These are phyloP conservation scores for Linnemannia schmuckeri DNA, from an alignment of 192 early-diverging fungal genomes.

Conservation along the genomic window DNA sequence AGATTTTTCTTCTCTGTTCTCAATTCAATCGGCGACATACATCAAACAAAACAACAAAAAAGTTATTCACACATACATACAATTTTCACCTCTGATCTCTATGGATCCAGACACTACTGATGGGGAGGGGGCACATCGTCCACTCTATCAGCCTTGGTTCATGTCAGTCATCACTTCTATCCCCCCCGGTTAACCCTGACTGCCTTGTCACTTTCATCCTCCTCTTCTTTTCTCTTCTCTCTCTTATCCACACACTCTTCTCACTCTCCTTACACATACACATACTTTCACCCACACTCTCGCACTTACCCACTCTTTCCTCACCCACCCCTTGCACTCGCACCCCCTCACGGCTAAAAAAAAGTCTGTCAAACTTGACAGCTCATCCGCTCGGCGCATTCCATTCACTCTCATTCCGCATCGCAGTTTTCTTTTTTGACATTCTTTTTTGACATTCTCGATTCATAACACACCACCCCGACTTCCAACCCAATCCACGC, in stretches of 20 bases:
- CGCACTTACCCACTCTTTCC: no score
- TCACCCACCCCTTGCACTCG: neutral
- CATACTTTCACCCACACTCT: neutral
- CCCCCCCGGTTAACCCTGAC: no score
- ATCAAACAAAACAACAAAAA: neutral
- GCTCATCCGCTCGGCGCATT: neutral
- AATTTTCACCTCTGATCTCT: no score
- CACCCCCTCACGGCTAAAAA: neutral
- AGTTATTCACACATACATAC: neutral
- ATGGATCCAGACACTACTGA: neutral
- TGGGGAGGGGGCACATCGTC: neutral
- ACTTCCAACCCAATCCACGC: neutral
- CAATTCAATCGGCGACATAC: neutral
- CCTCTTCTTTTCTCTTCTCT: neutral
- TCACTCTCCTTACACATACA: neutral
- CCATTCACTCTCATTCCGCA: slow-evolving; percentile 14
- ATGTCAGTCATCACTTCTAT: no score
- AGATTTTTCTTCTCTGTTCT: neutral
- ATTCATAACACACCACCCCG: neutral
- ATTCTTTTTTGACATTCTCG: slow-evolving; percentile 8
- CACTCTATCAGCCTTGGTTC: neutral
- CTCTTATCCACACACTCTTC: neutral
- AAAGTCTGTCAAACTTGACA: slow-evolving; percentile 14
- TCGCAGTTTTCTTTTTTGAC: slow-evolving; percentile 11
- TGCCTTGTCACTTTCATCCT: neutral